Conservation (phyloP, 345 rosid genomes). For the Aurinia saxatilis region DNA sequence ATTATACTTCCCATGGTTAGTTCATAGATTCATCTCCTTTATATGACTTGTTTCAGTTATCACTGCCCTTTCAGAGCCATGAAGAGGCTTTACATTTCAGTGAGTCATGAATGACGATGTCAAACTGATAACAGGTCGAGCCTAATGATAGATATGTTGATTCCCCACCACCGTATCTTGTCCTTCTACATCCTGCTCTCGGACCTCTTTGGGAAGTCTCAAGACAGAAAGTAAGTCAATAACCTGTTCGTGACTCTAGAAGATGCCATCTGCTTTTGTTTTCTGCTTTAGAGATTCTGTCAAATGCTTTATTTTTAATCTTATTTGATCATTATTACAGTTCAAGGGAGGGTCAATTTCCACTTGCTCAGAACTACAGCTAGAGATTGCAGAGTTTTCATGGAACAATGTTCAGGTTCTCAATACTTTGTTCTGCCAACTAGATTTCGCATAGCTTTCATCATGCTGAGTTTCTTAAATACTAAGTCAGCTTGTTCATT, state of each 20-base stretch:
- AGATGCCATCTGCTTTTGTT: background rate
- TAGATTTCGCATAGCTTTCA: constrained; percentile 1
- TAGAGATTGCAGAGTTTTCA: constrained; percentile 81
- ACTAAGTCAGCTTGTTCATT: background rate
- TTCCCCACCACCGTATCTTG: constrained; percentile 73
- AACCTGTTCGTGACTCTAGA: background rate
- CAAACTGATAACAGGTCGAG: constrained; percentile 39
- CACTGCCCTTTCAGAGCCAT: background rate
- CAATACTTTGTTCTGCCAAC: background rate
- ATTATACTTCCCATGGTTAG: constrained; percentile 69
- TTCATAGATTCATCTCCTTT: background rate
- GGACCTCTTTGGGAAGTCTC: constrained; percentile 95
- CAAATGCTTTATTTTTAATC: background rate
- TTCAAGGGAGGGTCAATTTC: constrained; percentile 73
- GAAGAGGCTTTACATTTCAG: background rate
- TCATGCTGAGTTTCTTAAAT: background rate
- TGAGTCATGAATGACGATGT: background rate
- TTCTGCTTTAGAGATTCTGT: background rate
- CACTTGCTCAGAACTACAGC: constrained; percentile 68
- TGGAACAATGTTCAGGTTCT: constrained; percentile 89
- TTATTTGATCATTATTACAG: constrained; percentile 33
- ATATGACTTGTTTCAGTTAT: background rate
- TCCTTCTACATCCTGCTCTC: constrained; percentile 87
- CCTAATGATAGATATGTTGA: constrained; percentile 53
- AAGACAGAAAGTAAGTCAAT: constrained; percentile 61